phyloP scores from a whole-genome alignment of 2,329 filamentous ascomycete species.

The Venturia nashicola region DNA sequence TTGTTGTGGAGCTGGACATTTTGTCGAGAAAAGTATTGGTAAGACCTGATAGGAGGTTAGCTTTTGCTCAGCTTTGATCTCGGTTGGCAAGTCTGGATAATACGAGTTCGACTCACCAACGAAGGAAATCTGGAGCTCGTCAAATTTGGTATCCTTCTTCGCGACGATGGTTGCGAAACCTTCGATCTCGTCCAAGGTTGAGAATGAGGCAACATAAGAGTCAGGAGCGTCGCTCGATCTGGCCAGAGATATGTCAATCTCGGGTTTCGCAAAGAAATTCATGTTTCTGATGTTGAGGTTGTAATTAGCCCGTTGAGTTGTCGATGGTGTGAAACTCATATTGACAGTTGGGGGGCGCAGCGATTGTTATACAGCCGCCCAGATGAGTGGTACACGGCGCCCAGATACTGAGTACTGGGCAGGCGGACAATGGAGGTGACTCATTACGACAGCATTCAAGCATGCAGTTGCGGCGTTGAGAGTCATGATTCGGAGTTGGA shows the following conservation, averaged over 20 bases:
- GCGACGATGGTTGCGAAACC: conserved; percentile 39
- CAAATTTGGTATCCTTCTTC: conserved; percentile 41
- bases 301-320: background rate
- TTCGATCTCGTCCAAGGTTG: conserved; percentile 45
- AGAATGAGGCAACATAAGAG: conserved; percentile 35
- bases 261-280: conserved; percentile 8
- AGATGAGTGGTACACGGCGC: background rate
- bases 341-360: background rate
- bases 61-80: background rate
- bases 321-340: background rate
- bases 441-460: background rate
- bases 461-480: background rate
- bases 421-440: background rate
- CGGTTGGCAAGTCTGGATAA: background rate
- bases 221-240: conserved; percentile 18
- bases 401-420: background rate
- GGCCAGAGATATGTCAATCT: conserved; percentile 30
- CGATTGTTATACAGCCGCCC: background rate
- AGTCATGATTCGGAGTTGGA: background rate
- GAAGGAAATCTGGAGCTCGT: conserved; percentile 46
- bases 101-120: conserved; percentile 30
- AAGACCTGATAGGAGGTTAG: conserved; percentile 26
- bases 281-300: conserved; percentile 10
- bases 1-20: conserved; percentile 36
- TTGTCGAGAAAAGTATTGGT: conserved; percentile 43